These are phyloP conservation scores for Rhododendron henanense DNA, from an alignment of 148 eudicot genomes.

Conservation along the genomic window DNA sequence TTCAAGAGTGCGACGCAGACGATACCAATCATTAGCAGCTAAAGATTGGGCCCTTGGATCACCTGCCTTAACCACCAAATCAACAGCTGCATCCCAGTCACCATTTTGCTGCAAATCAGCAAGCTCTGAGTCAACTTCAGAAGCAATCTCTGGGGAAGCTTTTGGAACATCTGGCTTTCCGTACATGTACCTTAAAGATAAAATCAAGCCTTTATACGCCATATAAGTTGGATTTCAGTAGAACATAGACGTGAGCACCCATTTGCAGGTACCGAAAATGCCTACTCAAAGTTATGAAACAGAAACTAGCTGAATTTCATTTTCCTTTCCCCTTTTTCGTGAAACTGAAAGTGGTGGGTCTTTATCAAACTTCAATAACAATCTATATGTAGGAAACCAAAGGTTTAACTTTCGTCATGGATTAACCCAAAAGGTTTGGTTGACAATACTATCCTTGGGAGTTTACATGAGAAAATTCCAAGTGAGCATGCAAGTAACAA, in stretches of 20 bases:
- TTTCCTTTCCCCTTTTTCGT: background rate
- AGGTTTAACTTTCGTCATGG: background rate
- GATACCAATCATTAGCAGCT: constrained; percentile 33
- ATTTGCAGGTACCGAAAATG: background rate
- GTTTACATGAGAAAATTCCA: background rate
- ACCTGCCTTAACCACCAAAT: constrained; percentile 74
- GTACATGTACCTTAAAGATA: constrained; percentile 62
- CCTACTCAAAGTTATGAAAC: background rate
- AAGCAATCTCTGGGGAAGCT: constrained; percentile 65
- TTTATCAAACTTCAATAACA: background rate
- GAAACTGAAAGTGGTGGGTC: background rate
- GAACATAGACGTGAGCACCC: background rate
- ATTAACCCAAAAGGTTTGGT: background rate
- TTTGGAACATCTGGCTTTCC: constrained; percentile 96
- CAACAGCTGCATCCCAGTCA: constrained; percentile 90
- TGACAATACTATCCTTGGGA: background rate
- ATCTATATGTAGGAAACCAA: background rate
- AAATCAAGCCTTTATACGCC: background rate
- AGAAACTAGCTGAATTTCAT: background rate
- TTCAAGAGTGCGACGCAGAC: background rate
- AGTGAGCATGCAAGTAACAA: background rate
- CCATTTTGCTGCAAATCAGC: constrained; percentile 43
- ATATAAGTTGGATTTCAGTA: background rate
- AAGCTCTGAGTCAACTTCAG: constrained; percentile 71
- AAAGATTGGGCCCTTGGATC: constrained; percentile 65